Conservation (phyloP, 2,329 filamentous ascomycete species). For the Verticillium isaacii region DNA sequence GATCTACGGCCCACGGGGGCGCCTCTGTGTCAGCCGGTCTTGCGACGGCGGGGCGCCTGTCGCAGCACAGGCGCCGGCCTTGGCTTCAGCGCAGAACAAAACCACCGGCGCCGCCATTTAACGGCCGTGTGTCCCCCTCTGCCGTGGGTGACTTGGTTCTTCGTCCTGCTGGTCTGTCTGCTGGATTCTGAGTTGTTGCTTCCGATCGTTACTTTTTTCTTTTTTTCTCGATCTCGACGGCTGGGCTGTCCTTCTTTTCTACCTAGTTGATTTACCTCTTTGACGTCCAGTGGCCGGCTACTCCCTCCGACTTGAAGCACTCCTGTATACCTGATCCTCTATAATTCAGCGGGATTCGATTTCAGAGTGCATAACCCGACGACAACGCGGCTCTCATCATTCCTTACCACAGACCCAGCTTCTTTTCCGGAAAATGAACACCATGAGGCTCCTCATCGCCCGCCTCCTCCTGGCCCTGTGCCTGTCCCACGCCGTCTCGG, state of each 20-base stretch:
- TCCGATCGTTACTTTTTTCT: background rate
- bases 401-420: background rate
- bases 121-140: background rate
- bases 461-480: conserved; percentile 10
- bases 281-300: conserved; percentile 10
- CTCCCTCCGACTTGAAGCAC: background rate
- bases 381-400: background rate
- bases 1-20: conserved; percentile 10
- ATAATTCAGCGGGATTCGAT: conserved; percentile 1
- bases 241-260: background rate
- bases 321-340: conserved; percentile 1
- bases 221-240: background rate
- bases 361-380: background rate
- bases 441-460: conserved; percentile 8
- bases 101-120: background rate
- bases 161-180: background rate
- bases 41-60: conserved; percentile 7
- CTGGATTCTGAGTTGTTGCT: background rate
- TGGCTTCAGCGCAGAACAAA: conserved; percentile 2
- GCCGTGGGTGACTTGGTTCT: conserved; percentile 1
- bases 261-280: conserved; percentile 2
- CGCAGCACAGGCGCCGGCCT: background rate
- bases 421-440: background rate
- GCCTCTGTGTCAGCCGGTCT: conserved; percentile 13
- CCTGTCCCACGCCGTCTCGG: conserved; percentile 3